Conservation (phyloP, 1,139 yeast species). For the Candida sp. region DNA sequence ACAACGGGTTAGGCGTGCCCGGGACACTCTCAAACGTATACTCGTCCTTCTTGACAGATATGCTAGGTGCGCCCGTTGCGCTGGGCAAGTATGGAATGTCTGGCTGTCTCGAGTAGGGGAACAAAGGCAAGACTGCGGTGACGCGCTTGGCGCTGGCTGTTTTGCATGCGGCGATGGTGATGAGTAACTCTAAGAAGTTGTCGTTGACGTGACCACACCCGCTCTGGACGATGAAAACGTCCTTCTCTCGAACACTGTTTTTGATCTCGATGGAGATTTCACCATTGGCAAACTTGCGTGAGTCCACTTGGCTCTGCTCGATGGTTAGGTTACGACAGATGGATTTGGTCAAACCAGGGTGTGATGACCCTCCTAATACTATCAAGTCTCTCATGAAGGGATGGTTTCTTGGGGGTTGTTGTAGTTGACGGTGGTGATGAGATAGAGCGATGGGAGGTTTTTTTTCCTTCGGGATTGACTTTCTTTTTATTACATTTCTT, state of each 20-base stretch:
- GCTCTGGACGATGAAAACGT: conserved; percentile 82
- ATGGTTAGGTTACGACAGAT: conserved; percentile 69
- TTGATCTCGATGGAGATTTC: conserved; percentile 86
- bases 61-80: conserved; percentile 47
- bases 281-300: conserved; percentile 75
- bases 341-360: conserved; percentile 62
- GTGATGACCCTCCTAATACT: conserved; percentile 80
- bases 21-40: conserved; percentile 70
- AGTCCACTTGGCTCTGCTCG: conserved; percentile 59
- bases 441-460: not conserved
- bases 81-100: conserved; percentile 92
- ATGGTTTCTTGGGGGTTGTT: not conserved
- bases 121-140: conserved; percentile 93
- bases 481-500: conserved; percentile 3
- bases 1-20: conserved; percentile 55
- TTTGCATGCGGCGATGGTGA: conserved; percentile 93
- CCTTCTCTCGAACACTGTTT: conserved; percentile 92
- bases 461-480: conserved; percentile 1
- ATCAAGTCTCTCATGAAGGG: conserved; percentile 68
- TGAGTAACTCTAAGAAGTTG: conserved; percentile 83
- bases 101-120: conserved; percentile 97
- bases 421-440: not conserved
- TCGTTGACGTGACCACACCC: conserved; percentile 95
- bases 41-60: conserved; percentile 43
- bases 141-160: conserved; percentile 94